Evolutionary conservation across 179 eudicot species (phyloP).

Genomic region (Gypsophila paniculata): DNA sequence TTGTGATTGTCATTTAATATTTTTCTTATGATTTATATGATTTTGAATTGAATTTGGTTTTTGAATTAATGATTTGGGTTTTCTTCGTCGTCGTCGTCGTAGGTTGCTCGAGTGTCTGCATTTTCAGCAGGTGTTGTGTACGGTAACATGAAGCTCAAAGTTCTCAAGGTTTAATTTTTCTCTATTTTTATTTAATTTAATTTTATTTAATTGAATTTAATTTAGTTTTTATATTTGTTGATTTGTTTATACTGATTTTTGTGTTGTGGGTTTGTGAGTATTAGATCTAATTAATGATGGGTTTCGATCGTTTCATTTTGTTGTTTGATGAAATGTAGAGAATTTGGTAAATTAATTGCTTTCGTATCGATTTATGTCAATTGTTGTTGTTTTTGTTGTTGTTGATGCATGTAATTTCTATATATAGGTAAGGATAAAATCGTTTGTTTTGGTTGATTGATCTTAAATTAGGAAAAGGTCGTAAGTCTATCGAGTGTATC

Average conservation of each 20-base stretch:
- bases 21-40: too few species aligned
- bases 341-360: too few species aligned
- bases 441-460: not conserved
- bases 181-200: not conserved
- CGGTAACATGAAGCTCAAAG: constrained; percentile 58
- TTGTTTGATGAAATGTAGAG: too few species aligned
- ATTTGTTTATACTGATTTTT: too few species aligned
- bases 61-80: not conserved
- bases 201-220: too few species aligned
- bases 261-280: not conserved
- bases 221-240: not conserved
- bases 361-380: not conserved
- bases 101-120: constrained; percentile 11
- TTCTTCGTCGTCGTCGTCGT: not conserved
- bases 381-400: not conserved
- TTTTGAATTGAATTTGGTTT: not conserved
- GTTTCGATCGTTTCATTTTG: not conserved
- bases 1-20: not conserved
- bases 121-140: constrained; percentile 11
- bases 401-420: not conserved
- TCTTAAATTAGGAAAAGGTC: too few species aligned
- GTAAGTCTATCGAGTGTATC: too few species aligned
- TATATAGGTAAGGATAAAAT: not conserved
- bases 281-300: not conserved
- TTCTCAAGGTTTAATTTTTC: constrained; percentile 48